Evolutionary conservation across 495 filamentous ascomycete species (phyloP).

Genomic region (Annulohypoxylon stygium): DNA sequence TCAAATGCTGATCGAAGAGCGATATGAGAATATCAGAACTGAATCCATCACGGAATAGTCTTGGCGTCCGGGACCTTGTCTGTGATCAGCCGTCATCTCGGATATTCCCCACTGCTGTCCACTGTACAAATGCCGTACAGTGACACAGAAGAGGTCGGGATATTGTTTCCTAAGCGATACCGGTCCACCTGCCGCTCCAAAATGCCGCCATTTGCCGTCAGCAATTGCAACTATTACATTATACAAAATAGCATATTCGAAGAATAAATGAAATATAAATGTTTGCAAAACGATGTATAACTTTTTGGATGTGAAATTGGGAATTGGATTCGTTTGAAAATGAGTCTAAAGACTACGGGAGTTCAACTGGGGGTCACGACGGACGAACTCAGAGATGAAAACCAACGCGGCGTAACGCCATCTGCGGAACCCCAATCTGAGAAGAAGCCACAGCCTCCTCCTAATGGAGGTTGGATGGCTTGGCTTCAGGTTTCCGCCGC

Average conservation of each 20-base stretch:
- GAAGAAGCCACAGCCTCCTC: neutral
- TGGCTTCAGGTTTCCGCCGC: constrained; percentile 16
- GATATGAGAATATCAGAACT: neutral
- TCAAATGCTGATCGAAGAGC: neutral
- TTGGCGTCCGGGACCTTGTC: neutral
- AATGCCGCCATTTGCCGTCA: neutral
- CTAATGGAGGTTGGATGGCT: constrained; percentile 6
- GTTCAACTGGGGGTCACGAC: neutral
- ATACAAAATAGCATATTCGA: neutral
- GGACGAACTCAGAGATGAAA: neutral
- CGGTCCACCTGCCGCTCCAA: constrained; percentile 1
- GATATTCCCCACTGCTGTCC: neutral
- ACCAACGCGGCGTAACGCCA: neutral
- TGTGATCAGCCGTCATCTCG: neutral
- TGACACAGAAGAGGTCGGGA: constrained; percentile 3
- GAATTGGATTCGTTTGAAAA: neutral
- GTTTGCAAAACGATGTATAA: neutral
- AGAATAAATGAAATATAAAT: neutral
- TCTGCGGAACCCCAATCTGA: neutral
- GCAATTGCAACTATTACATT: neutral
- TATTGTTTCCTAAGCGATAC: neutral
- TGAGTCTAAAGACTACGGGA: neutral
- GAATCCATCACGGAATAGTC: neutral
- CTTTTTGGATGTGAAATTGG: neutral
- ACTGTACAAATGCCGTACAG: constrained; percentile 5